Evolutionary conservation across 2,329 filamentous ascomycete species (phyloP).

Genomic region (Ploettnerulaceae sp.): DNA sequence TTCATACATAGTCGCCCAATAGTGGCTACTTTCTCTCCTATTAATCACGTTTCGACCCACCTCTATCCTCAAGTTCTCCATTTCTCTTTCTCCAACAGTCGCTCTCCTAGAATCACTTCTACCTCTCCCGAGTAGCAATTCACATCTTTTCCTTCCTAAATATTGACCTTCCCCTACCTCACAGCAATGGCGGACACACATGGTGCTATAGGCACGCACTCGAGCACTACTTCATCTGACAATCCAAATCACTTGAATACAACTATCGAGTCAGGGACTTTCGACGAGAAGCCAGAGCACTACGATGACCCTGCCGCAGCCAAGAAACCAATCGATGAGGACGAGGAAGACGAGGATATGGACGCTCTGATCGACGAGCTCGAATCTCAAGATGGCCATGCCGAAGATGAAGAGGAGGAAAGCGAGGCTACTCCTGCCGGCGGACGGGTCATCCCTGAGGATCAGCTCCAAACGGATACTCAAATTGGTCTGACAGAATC

Average conservation of each 20-base stretch:
- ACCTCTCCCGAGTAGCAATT: background rate
- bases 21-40: background rate
- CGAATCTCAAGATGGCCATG: conserved; percentile 71
- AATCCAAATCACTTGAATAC: conserved; percentile 45
- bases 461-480: conserved; percentile 72
- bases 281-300: conserved; percentile 55
- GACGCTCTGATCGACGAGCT: conserved; percentile 84
- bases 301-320: conserved; percentile 34
- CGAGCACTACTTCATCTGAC: conserved; percentile 17
- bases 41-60: conserved; percentile 2
- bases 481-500: conserved; percentile 65
- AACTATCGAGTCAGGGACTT: conserved; percentile 59
- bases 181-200: conserved; percentile 24
- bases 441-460: conserved; percentile 63
- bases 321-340: conserved; percentile 40
- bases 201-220: conserved; percentile 19
- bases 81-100: background rate
- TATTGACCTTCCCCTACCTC: background rate
- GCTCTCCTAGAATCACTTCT: conserved; percentile 2
- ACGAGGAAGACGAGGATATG: conserved; percentile 78
- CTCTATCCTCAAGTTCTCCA: conserved; percentile 5
- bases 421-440: conserved; percentile 47
- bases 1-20: too few species aligned
- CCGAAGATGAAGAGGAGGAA: conserved; percentile 58
- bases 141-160: background rate